These are phyloP conservation scores for Fraxinus baroniana DNA, from an alignment of 305 asterid species.

Conservation along the genomic window DNA sequence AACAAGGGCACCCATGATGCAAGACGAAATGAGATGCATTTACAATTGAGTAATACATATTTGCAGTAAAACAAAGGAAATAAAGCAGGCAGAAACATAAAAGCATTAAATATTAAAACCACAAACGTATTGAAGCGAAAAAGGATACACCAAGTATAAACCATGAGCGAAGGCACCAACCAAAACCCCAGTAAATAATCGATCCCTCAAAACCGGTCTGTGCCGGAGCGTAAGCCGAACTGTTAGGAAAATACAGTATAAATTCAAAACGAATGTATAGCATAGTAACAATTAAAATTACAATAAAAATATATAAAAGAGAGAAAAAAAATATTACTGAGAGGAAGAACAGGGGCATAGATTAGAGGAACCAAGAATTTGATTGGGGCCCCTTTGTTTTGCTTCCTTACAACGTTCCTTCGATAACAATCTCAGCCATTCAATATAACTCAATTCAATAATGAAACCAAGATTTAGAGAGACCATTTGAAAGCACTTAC, in stretches of 20 bases:
- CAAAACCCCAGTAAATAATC: slow-evolving; percentile 67
- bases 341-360: slow-evolving; percentile 88
- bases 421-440: slow-evolving; percentile 4
- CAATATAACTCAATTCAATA: slow-evolving; percentile 7
- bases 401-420: slow-evolving; percentile 51
- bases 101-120: neutral
- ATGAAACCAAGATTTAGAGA: neutral
- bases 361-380: slow-evolving; percentile 58
- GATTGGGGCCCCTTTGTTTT: slow-evolving; percentile 53
- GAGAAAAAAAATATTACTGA: slow-evolving; percentile 45
- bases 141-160: slow-evolving; percentile 83
- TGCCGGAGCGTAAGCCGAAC: slow-evolving; percentile 80
- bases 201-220: slow-evolving; percentile 86
- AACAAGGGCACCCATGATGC: neutral
- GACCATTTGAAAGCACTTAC: slow-evolving; percentile 17
- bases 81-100: neutral
- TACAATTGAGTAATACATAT: neutral
- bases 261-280: neutral
- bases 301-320: neutral
- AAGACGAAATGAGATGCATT: neutral
- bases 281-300: neutral
- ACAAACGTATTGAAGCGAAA: neutral
- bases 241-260: slow-evolving; percentile 26
- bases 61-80: neutral
- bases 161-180: slow-evolving; percentile 93